These are phyloP conservation scores for Cryptosporidium sp. DNA, from an alignment of 169 alveolate genomes.

Conservation along the genomic window DNA sequence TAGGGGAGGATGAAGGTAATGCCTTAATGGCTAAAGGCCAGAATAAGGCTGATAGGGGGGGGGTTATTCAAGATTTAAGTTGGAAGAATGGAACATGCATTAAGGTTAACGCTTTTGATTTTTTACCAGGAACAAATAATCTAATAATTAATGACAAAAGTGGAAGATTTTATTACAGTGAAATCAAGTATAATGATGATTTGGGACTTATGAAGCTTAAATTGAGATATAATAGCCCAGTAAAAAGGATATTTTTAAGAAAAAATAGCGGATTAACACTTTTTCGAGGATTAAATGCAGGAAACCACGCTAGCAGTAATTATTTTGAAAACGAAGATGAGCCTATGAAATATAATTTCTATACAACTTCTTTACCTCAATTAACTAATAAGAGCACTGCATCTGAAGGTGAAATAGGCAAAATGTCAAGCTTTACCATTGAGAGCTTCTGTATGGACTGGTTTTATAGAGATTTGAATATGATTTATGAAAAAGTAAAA, in stretches of 20 bases:
- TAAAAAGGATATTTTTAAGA: not conserved
- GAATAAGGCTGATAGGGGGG: not conserved
- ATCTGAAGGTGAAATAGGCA: not conserved
- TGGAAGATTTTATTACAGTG: conserved; percentile 13
- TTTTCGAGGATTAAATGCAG: not conserved
- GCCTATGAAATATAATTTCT: not conserved
- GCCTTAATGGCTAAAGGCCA: not conserved
- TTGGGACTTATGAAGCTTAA: not conserved
- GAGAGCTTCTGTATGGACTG: not conserved
- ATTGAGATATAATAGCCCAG: not conserved
- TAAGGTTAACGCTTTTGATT: conserved; percentile 12
- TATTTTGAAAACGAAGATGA: not conserved
- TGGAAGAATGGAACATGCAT: not conserved
- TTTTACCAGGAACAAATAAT: conserved; percentile 36
- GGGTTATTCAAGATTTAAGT: not conserved
- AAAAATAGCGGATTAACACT: not conserved
- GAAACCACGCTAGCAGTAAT: not conserved
- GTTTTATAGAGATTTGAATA: conserved; percentile 28
- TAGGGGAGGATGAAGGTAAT: not conserved
- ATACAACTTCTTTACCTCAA: not conserved
- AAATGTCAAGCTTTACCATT: not conserved
- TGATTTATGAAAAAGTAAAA: conserved; percentile 28
- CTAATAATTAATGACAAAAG: conserved; percentile 17
- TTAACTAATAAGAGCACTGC: not conserved
- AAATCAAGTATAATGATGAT: conserved; percentile 5